Percentiles rank a stretch among this genome's conserved stretches.
These are phyloP conservation scores for Solanum lycopersicoides DNA, from an alignment of 257 asterid species.

Conservation along the genomic window DNA sequence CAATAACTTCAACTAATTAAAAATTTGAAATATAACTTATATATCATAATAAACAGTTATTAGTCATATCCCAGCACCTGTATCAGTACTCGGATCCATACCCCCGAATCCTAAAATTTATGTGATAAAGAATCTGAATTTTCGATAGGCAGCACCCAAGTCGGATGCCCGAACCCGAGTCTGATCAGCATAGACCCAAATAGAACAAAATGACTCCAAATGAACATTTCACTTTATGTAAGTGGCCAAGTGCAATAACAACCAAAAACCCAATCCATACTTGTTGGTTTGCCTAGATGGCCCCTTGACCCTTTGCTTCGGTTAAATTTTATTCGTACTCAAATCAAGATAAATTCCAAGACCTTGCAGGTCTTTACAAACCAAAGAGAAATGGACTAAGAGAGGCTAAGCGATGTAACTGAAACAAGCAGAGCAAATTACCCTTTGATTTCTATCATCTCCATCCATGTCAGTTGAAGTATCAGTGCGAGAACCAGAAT, in stretches of 20 bases:
- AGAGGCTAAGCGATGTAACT: background rate
- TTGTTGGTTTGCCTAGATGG: background rate
- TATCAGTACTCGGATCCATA: background rate
- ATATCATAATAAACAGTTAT: background rate
- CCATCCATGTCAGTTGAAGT: slow-evolving; percentile 76
- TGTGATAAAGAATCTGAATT: background rate
- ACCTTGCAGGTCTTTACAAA: background rate
- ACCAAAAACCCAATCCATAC: background rate
- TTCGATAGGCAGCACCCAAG: background rate
- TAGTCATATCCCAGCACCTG: background rate
- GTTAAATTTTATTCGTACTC: background rate
- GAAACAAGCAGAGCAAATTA: slow-evolving; percentile 7
- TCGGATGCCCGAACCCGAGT: background rate
- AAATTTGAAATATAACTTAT: background rate
- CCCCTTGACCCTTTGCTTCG: background rate
- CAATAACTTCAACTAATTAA: background rate
- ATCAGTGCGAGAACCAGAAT: slow-evolving; percentile 68
- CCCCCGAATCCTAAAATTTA: background rate
- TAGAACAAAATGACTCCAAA: background rate
- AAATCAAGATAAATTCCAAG: background rate
- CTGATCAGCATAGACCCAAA: background rate
- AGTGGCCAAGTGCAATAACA: background rate
- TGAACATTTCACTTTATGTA: background rate
- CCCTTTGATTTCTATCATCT: slow-evolving; percentile 61
- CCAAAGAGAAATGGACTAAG: background rate